A percentile compares a stretch with the other conserved stretches of the same genome.
Evolutionary conservation across 148 eudicot genomes (phyloP).

Genomic region (Camellia lanceoleosa): DNA sequence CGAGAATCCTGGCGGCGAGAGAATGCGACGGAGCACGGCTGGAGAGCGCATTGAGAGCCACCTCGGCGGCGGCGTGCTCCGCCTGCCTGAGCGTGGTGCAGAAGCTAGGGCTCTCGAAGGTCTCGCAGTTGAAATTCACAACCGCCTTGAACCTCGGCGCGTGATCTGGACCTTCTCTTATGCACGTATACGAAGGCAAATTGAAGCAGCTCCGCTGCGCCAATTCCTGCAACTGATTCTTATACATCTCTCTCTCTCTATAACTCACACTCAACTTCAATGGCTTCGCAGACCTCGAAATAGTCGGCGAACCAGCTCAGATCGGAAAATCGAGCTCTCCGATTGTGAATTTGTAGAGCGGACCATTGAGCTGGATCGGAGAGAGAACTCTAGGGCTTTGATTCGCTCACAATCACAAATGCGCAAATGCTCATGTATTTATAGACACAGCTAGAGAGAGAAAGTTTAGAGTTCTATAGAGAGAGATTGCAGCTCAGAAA

Average conservation of each 20-base stretch:
- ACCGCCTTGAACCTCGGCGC: slow-evolving; percentile 55
- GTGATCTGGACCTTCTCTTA: slow-evolving; percentile 62
- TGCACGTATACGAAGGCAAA: slow-evolving; percentile 44
- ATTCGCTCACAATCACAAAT: background rate
- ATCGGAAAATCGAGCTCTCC: slow-evolving; percentile 16
- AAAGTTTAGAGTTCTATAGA: slow-evolving; percentile 3
- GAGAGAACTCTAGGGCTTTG: slow-evolving; percentile 4
- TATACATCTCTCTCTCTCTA: slow-evolving; percentile 38
- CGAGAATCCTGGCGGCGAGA: slow-evolving; percentile 50
- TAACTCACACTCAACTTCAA: background rate
- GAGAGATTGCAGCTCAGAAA: slow-evolving; percentile 14
- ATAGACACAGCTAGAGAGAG: background rate
- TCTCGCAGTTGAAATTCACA: slow-evolving; percentile 56
- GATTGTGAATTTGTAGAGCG: slow-evolving; percentile 8
- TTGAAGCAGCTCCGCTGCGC: slow-evolving; percentile 66
- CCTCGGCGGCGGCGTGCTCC: slow-evolving; percentile 60
- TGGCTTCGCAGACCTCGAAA: background rate
- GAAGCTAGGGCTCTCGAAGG: slow-evolving; percentile 47
- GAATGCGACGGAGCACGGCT: slow-evolving; percentile 38
- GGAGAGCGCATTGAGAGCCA: slow-evolving; percentile 48
- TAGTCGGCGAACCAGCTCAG: background rate
- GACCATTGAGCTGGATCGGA: slow-evolving; percentile 20
- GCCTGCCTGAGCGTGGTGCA: slow-evolving; percentile 61
- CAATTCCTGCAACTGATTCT: slow-evolving; percentile 67
- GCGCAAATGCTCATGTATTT: background rate